Percentiles rank a stretch among this genome's conserved stretches.
phyloP scores from a whole-genome alignment of 768 basidiomycete genomes.

The Calocybe cyanea region DNA sequence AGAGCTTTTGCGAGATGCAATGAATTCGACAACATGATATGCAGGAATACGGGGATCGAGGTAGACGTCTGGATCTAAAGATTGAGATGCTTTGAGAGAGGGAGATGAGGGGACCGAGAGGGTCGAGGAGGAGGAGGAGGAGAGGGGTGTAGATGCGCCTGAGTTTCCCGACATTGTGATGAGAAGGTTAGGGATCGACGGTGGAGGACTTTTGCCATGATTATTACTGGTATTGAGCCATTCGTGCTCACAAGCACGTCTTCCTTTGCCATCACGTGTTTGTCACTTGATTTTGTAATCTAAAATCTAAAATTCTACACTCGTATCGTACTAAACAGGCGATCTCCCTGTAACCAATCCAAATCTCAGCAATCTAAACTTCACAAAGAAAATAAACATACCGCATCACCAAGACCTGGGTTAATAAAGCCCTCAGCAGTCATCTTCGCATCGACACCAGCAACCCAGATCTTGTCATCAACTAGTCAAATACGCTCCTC shows the following conservation, averaged over 20 bases:
- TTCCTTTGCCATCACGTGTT: conserved; percentile 18
- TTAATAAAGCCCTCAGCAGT: conserved; percentile 75
- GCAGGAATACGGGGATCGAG: conserved; percentile 46
- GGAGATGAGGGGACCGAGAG: conserved; percentile 36
- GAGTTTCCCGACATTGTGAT: too few species aligned
- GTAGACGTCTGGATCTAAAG: conserved; percentile 28
- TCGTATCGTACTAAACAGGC: conserved; percentile 73
- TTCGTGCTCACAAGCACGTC: conserved; percentile 42
- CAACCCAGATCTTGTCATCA: conserved; percentile 77
- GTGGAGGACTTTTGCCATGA: too few species aligned
- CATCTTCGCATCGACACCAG: conserved; percentile 71
- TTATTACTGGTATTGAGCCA: too few species aligned
- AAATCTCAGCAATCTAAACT: background rate
- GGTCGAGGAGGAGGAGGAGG: conserved; percentile 33
- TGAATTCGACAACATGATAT: conserved; percentile 63
- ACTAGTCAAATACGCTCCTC: background rate
- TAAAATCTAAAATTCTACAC: conserved; percentile 21
- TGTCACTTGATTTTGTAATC: too few species aligned
- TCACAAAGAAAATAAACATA: conserved; percentile 35
- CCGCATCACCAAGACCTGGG: conserved; percentile 92
- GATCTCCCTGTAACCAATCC: conserved; percentile 62
- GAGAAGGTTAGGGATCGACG: too few species aligned
- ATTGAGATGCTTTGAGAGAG: conserved; percentile 21
- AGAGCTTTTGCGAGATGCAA: conserved; percentile 50
- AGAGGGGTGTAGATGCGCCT: conserved; percentile 37